A percentile compares a stretch with the other conserved stretches of the same genome.
phyloP scores from a whole-genome alignment of 2,329 filamentous ascomycete genomes.

The Ambrosiella cleistominuta region DNA sequence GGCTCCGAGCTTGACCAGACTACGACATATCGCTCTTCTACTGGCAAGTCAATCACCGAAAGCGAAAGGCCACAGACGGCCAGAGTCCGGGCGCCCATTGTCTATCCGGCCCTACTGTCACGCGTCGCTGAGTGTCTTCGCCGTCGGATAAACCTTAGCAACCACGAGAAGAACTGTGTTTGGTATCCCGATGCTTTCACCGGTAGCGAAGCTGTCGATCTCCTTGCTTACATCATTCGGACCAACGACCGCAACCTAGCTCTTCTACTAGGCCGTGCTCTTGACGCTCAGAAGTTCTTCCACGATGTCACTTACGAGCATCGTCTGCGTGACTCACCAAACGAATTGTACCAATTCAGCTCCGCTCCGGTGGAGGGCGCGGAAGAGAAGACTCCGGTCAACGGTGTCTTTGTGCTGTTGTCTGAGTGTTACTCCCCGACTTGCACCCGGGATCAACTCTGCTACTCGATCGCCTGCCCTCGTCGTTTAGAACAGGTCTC shows the following conservation, averaged over 20 bases:
- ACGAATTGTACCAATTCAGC: conserved; percentile 91
- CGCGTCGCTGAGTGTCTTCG: conserved; percentile 83
- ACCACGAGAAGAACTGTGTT: conserved; percentile 88
- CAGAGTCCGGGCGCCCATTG: conserved; percentile 59
- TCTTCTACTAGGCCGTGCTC: conserved; percentile 69
- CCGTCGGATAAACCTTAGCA: conserved; percentile 68
- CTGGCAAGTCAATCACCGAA: conserved; percentile 35
- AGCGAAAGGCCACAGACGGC: conserved; percentile 39
- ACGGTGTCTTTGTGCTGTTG: conserved; percentile 88
- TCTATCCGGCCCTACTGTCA: conserved; percentile 89
- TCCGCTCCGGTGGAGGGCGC: conserved; percentile 59
- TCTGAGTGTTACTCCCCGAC: conserved; percentile 98
- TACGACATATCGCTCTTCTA: conserved; percentile 38
- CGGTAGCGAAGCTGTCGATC: conserved; percentile 84
- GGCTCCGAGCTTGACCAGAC: conserved; percentile 40
- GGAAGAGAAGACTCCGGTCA: conserved; percentile 57
- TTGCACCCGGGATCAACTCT: conserved; percentile 84
- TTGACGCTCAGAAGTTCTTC: conserved; percentile 97
- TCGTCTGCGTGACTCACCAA: conserved; percentile 77
- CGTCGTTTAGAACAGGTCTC: conserved; percentile 88
- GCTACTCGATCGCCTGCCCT: conserved; percentile 95
- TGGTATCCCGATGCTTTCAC: conserved; percentile 97
- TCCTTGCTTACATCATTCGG: conserved; percentile 91
- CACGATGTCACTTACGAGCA: conserved; percentile 98
- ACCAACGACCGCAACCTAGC: conserved; percentile 92